phyloP scores from a whole-genome alignment of 176 grass and related monocot genomes.

The Alopecurus myosuroides region DNA sequence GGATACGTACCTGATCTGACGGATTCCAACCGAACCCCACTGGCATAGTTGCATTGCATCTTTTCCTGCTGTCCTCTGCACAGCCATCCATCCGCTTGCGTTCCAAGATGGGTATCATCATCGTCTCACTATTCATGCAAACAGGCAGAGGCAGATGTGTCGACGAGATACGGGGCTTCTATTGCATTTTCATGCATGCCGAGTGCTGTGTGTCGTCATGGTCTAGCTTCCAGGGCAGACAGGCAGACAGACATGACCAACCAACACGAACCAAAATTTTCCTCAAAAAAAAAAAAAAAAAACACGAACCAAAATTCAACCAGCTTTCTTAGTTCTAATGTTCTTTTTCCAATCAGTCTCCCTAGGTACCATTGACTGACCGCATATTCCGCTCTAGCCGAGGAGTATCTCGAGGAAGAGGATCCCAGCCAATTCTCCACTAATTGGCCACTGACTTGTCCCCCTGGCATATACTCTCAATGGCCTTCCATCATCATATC shows the following conservation, averaged over 20 bases:
- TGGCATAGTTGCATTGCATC: constrained; percentile 1
- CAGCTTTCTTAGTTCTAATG: not conserved
- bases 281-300: no score
- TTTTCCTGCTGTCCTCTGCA: not conserved
- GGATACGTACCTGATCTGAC: not conserved
- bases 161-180: not conserved
- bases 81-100: not conserved
- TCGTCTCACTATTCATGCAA: not conserved
- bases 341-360: not conserved
- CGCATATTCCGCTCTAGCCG: not conserved
- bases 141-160: not conserved
- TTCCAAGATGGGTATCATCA: not conserved
- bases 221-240: not conserved
- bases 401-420: not conserved
- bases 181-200: not conserved
- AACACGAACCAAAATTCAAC: not conserved
- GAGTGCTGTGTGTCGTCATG: not conserved
- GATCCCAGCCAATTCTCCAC: not conserved
- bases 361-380: not conserved
- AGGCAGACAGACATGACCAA: not conserved
- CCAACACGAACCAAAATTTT: not conserved
- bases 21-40: not conserved
- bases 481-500: not conserved
- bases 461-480: not conserved
- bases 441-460: not conserved